Evolutionary conservation across 768 basidiomycete genomes (phyloP).

Genomic region (Russula virescens): DNA sequence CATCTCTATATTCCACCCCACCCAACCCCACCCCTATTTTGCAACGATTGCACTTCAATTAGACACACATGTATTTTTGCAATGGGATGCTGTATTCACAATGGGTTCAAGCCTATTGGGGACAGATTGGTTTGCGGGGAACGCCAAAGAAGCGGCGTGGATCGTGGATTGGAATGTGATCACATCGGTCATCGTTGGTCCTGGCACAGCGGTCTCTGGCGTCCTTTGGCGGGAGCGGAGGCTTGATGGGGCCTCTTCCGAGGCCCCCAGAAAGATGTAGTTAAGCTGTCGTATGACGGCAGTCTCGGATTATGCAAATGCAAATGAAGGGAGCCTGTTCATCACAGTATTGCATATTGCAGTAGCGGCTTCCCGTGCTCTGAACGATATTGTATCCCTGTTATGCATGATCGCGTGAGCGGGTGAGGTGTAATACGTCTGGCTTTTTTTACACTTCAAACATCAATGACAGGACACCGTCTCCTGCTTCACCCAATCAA

Average conservation of each 20-base stretch:
- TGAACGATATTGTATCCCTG: slow-evolving; percentile 28
- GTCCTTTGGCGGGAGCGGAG: slow-evolving; percentile 20
- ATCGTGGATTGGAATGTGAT: slow-evolving; percentile 13
- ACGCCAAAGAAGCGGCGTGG: not conserved
- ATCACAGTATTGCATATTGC: not conserved
- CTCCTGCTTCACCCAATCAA: too few species aligned
- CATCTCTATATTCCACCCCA: slow-evolving; percentile 15
- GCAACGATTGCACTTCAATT: slow-evolving; percentile 2
- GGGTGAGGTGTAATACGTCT: slow-evolving; percentile 37
- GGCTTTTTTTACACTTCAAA: slow-evolving; percentile 38
- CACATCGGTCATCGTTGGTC: slow-evolving; percentile 12
- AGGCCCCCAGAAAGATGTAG: not conserved
- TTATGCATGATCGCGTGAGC: too few species aligned
- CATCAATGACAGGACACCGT: slow-evolving; percentile 33
- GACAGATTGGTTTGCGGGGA: slow-evolving; percentile 20
- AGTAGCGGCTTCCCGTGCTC: too few species aligned
- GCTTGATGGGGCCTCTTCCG: slow-evolving; percentile 13
- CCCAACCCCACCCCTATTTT: slow-evolving; percentile 1
- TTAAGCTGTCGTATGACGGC: too few species aligned
- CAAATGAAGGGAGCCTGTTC: not conserved
- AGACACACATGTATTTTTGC: slow-evolving; percentile 11
- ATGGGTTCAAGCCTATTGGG: slow-evolving; percentile 14
- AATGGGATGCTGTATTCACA: slow-evolving; percentile 18
- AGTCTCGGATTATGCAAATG: not conserved
- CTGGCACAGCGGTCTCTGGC: slow-evolving; percentile 21